Evolutionary conservation across 1,284 basidiomycete species (phyloP).

Genomic region (Cystobasidium sp.): DNA sequence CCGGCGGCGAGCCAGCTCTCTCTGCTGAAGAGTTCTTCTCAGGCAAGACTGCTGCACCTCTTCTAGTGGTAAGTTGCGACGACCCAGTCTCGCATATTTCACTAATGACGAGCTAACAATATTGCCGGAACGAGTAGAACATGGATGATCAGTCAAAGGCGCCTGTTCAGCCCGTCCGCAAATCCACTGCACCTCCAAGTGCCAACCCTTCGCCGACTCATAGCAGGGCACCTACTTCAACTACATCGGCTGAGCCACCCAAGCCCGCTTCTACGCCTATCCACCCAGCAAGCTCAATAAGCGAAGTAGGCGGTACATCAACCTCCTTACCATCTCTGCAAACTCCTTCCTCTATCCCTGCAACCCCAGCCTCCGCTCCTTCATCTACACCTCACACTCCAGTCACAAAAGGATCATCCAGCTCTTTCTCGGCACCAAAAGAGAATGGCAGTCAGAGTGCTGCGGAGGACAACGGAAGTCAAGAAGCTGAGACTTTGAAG

Average conservation of each 20-base stretch:
- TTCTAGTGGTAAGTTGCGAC: constrained; percentile 61
- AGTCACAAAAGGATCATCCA: constrained; percentile 26
- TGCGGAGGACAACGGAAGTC: constrained; percentile 46
- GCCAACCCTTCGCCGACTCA: constrained; percentile 31
- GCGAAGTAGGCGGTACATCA: constrained; percentile 30
- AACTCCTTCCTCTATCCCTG: constrained; percentile 50
- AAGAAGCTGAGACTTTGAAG: constrained; percentile 55
- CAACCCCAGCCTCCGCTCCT: constrained; percentile 55
- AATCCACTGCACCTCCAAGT: constrained; percentile 42
- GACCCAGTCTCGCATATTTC: constrained; percentile 56
- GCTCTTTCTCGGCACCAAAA: constrained; percentile 52
- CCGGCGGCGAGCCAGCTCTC: constrained; percentile 77
- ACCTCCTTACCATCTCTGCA: constrained; percentile 19
- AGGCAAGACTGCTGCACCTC: constrained; percentile 75
- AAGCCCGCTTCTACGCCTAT: constrained; percentile 46
- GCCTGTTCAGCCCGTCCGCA: constrained; percentile 40
- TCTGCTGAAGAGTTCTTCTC: constrained; percentile 81
- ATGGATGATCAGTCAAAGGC: constrained; percentile 41
- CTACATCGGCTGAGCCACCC: constrained; percentile 43
- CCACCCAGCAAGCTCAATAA: constrained; percentile 41
- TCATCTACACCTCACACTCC: constrained; percentile 45
- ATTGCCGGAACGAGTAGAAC: constrained; percentile 27
- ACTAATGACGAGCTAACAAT: constrained; percentile 29
- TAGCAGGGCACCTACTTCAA: constrained; percentile 23
- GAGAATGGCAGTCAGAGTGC: constrained; percentile 47